A percentile compares a stretch with the other conserved stretches of the same genome.
These are phyloP conservation scores for Stephanodiscus minutulus DNA, from an alignment of 108 stramenopile genomes.

Conservation along the genomic window DNA sequence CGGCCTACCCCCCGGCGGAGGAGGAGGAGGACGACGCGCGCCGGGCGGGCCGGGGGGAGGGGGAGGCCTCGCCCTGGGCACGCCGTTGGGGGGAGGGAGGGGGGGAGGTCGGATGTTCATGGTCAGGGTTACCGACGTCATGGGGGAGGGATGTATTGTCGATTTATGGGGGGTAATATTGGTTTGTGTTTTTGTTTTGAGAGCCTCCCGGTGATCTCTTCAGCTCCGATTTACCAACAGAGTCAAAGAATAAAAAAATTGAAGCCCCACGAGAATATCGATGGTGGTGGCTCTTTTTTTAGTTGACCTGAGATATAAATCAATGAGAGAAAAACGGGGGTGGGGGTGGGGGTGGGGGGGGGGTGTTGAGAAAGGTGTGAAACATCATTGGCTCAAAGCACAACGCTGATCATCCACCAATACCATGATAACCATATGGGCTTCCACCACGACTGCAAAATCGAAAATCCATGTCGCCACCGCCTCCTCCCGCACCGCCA, in stretches of 20 bases:
- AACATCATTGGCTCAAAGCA: background rate
- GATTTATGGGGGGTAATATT: background rate
- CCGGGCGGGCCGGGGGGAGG: constrained; percentile 10
- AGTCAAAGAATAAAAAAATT: background rate
- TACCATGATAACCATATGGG: no score
- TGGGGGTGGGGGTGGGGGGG: background rate
- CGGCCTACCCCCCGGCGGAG: constrained; percentile 30
- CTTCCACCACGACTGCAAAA: background rate
- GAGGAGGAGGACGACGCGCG: constrained; percentile 36
- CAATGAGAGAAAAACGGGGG: constrained; percentile 3
- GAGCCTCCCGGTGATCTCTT: background rate
- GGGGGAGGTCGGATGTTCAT: constrained; percentile 26
- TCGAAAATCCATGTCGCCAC: background rate
- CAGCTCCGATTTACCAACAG: background rate
- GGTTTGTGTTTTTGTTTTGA: background rate
- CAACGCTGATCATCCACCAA: background rate
- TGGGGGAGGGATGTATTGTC: background rate
- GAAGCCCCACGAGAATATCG: background rate
- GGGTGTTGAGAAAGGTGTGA: background rate
- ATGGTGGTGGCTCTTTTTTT: background rate
- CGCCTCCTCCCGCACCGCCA: background rate
- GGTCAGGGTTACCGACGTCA: constrained; percentile 4
- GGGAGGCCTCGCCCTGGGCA: constrained; percentile 13
- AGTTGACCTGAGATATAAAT: constrained; percentile 1
- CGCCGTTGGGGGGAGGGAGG: constrained; percentile 23